Evolutionary conservation across 345 rosid species (phyloP).

Genomic region (Leavenworthia alabamica): DNA sequence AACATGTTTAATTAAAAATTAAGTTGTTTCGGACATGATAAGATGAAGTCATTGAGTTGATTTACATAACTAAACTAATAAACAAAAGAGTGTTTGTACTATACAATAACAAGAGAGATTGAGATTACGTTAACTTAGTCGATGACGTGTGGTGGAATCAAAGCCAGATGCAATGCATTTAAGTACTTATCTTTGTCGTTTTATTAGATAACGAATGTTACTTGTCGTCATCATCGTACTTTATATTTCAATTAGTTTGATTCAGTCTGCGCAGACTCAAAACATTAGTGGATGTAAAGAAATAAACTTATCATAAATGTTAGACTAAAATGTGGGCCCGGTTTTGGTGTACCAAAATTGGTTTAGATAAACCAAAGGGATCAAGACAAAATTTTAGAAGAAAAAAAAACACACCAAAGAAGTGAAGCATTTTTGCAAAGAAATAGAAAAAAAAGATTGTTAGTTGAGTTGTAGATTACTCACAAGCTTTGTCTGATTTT

Average conservation of each 20-base stretch:
- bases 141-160: constrained; percentile 24
- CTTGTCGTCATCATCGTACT: constrained; percentile 27
- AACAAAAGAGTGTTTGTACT: neutral
- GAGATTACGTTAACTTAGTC: constrained; percentile 20
- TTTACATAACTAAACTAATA: constrained; percentile 6
- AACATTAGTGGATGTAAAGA: neutral
- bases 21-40: constrained; percentile 11
- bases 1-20: constrained; percentile 14
- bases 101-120: constrained; percentile 3
- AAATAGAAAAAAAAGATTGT: constrained; percentile 29
- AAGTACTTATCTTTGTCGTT: constrained; percentile 21
- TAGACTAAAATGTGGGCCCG: neutral
- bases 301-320: neutral
- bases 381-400: neutral
- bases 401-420: constrained; percentile 21
- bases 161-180: constrained; percentile 28
- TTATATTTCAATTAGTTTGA: constrained; percentile 16
- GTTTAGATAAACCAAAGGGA: neutral
- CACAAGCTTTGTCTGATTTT: constrained; percentile 21
- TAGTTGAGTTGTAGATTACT: constrained; percentile 32
- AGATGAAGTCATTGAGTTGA: constrained; percentile 5
- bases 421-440: constrained; percentile 7
- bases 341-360: constrained; percentile 3
- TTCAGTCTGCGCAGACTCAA: constrained; percentile 25
- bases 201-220: constrained; percentile 25